Evolutionary conservation across 768 basidiomycete species (phyloP).

Genomic region (Heimioporus sp.): DNA sequence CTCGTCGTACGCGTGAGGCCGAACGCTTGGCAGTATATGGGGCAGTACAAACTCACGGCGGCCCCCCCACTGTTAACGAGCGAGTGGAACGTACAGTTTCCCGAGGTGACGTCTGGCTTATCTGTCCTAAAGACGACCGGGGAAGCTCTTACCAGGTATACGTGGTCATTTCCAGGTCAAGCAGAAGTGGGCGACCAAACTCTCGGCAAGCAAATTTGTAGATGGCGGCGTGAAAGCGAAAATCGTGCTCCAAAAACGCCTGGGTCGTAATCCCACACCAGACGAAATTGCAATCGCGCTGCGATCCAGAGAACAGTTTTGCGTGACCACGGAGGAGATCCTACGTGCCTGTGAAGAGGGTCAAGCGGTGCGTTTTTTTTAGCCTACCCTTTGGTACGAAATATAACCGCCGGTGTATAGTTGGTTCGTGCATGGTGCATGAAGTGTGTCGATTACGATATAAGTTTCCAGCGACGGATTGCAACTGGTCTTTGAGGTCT

Average conservation of each 20-base stretch:
- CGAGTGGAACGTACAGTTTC: slow-evolving; percentile 6
- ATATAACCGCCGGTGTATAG: not conserved
- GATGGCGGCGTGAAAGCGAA: not conserved
- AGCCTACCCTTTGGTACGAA: not conserved
- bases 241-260: slow-evolving; percentile 10
- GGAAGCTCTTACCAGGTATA: not conserved
- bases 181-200: slow-evolving; percentile 6
- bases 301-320: not conserved
- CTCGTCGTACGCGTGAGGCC: slow-evolving; percentile 9
- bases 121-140: not conserved
- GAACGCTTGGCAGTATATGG: slow-evolving; percentile 10
- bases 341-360: slow-evolving; percentile 4
- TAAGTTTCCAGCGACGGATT: slow-evolving; percentile 11
- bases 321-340: not conserved
- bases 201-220: not conserved
- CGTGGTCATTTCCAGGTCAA: slow-evolving; percentile 3
- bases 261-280: slow-evolving; percentile 3
- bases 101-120: not conserved
- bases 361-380: not conserved
- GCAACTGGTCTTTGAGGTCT: not conserved
- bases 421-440: slow-evolving; percentile 6
- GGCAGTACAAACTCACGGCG: slow-evolving; percentile 13
- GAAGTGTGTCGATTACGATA: slow-evolving; percentile 10
- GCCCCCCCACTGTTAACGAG: slow-evolving; percentile 1
- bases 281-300: slow-evolving; percentile 5